These are phyloP conservation scores for Candida xyloterini DNA, from an alignment of 805 yeast genomes.

Conservation along the genomic window DNA sequence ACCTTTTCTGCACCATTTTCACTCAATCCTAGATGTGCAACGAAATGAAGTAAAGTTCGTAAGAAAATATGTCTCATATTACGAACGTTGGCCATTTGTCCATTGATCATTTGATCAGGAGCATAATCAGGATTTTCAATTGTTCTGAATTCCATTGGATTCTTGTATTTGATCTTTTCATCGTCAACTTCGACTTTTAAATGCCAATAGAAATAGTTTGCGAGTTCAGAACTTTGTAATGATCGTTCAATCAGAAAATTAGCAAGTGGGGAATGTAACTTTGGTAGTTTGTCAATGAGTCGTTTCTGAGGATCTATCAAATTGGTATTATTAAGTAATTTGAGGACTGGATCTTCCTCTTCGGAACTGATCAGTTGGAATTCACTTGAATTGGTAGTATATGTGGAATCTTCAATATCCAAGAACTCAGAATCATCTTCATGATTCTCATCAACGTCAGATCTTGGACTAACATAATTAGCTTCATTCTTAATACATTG, in stretches of 20 bases:
- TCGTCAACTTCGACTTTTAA: slow-evolving; percentile 85
- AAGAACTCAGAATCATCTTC: slow-evolving; percentile 20
- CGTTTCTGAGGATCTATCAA: slow-evolving; percentile 17
- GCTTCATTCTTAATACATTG: slow-evolving; percentile 85
- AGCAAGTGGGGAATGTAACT: slow-evolving; percentile 56
- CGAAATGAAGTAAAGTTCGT: slow-evolving; percentile 30
- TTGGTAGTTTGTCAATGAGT: slow-evolving; percentile 20
- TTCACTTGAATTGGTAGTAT: slow-evolving; percentile 32
- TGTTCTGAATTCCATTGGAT: neutral
- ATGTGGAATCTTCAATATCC: slow-evolving; percentile 25
- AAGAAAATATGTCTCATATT: slow-evolving; percentile 23
- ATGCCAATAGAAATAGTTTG: slow-evolving; percentile 89
- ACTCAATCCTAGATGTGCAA: slow-evolving; percentile 24
- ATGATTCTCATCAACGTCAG: slow-evolving; percentile 21
- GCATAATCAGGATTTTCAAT: slow-evolving; percentile 15
- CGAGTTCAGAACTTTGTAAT: slow-evolving; percentile 59
- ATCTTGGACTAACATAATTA: slow-evolving; percentile 22
- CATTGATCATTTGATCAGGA: slow-evolving; percentile 12
- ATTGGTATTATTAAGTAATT: slow-evolving; percentile 25
- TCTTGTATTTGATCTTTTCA: slow-evolving; percentile 26
- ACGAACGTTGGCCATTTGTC: slow-evolving; percentile 3
- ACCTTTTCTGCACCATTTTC: slow-evolving; percentile 28
- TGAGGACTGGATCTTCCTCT: slow-evolving; percentile 25
- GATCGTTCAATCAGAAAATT: slow-evolving; percentile 75
- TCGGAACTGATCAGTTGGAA: slow-evolving; percentile 31